Base-by-base conservation (phyloP, 345 rosid genomes). In the Acer yangbiense region DNA sequence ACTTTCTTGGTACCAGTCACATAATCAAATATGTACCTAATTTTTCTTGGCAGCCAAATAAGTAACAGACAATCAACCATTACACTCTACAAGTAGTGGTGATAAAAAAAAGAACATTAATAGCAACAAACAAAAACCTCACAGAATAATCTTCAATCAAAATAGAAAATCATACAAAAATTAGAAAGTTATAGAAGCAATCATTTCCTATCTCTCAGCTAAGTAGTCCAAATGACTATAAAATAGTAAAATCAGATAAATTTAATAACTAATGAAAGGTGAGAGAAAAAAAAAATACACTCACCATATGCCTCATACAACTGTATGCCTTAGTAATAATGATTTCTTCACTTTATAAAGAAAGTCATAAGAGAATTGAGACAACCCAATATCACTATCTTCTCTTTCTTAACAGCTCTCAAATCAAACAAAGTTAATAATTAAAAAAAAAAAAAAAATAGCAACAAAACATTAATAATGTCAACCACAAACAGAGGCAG, bases 351-450 rank as follows among this genome's bases (percentile, higher is more conserved):
- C 41, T 27, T 55, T 17, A 10, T 71, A 7, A 25, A 35, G 55
- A 72, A 10, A 62, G 18, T 29, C 75, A 9, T 54, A 32, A 29
- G 32, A 29, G 6, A 35, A 6, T 35, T 32, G 75, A 2, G 39
- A 21, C 54, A 72, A 46, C 16, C 52, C 58, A 39, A 58, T 60
- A 57, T n/a, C 18, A 58, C n/a, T 6, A 17, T 54, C 23, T 71
- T 71, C 64, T 27, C 64, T 41, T n/a, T n/a, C 75, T 48, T 48
- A 58, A 72, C 66, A 72, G 35, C 54, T 72, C 66, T 20, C n/a
- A 1, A 52, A 72, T 29, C 62, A 32, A 69, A 50, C 73, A 69
- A 48, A 17, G 6, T 41, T 55, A 2, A n/a, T 18, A 54, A 54
- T 2, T 29, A 16, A 55, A 18, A 29, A 27, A 27, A 27, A 27